A percentile compares a stretch with the other conserved stretches of the same genome.
These are phyloP conservation scores for Tetrapisispora namnaoensis DNA, from an alignment of 805 yeast species.

Conservation along the genomic window DNA sequence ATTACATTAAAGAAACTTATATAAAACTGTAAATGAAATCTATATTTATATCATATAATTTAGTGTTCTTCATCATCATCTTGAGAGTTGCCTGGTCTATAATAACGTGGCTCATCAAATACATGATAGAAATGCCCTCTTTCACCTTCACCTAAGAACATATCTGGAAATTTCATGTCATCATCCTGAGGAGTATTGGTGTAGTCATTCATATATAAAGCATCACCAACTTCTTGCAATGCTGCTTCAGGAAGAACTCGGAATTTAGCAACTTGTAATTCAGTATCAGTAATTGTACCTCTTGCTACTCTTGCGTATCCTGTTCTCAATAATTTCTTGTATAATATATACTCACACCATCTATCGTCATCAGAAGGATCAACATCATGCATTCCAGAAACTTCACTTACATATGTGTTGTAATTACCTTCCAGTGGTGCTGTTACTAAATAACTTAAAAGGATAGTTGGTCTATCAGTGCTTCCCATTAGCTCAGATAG, in stretches of 20 bases:
- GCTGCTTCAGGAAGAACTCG: constrained; percentile 37
- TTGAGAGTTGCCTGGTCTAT: neutral
- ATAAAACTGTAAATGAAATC: neutral
- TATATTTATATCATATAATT: neutral
- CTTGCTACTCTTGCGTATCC: constrained; percentile 93
- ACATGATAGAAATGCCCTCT: constrained; percentile 93
- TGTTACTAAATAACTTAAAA: constrained; percentile 85
- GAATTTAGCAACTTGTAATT: constrained; percentile 90
- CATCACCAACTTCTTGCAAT: constrained; percentile 26
- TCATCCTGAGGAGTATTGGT: constrained; percentile 43
- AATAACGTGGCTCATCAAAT: constrained; percentile 87
- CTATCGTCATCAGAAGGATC: constrained; percentile 92
- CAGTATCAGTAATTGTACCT: constrained; percentile 93
- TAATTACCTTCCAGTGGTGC: constrained; percentile 83
- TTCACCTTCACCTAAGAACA: constrained; percentile 83
- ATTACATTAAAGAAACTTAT: too few relatives aligned
- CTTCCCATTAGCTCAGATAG: constrained; percentile 74
- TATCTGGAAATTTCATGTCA: constrained; percentile 63
- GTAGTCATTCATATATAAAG: constrained; percentile 45
- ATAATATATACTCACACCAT: constrained; percentile 96
- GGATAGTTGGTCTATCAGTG: constrained; percentile 70
- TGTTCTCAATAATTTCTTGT: constrained; percentile 73
- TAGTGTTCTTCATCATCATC: neutral
- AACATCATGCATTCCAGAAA: constrained; percentile 83
- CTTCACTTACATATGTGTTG: constrained; percentile 77